Percentiles rank a stretch among this genome's conserved stretches.
Conservation (phyloP, 306 rosid genomes). For the Cicer bijugum region DNA sequence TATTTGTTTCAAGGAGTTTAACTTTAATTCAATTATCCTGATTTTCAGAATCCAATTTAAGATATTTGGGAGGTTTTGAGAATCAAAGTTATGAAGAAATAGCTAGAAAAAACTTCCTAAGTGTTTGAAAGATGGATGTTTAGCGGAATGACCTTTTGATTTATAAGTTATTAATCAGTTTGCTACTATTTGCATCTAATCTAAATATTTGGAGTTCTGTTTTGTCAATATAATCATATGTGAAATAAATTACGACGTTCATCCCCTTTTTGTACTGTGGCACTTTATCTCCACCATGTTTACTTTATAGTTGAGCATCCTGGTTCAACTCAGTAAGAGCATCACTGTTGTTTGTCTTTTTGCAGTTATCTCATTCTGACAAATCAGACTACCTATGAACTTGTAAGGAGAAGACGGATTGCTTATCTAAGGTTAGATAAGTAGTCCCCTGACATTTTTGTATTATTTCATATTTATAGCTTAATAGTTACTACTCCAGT, state of each 20-base stretch:
- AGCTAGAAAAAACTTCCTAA: conserved; percentile 21
- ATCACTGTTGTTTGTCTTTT: conserved; percentile 39
- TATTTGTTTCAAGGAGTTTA: conserved; percentile 11
- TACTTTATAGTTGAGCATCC: conserved; percentile 33
- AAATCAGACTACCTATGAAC: conserved; percentile 93
- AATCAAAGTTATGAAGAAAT: conserved; percentile 22
- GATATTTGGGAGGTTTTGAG: conserved; percentile 17
- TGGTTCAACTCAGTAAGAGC: conserved; percentile 5
- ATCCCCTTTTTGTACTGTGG: conserved; percentile 30
- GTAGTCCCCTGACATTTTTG: conserved; percentile 33
- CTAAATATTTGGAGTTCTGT: conserved; percentile 31
- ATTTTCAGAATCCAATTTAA: conserved; percentile 23
- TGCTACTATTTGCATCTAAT: conserved; percentile 1
- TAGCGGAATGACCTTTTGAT: conserved; percentile 9
- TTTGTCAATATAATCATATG: conserved; percentile 21
- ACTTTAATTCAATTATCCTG: conserved; percentile 16
- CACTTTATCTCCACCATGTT: conserved; percentile 25
- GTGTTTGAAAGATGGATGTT: conserved; percentile 13
- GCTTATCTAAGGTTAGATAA: conserved; percentile 77
- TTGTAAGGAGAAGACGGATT: conserved; percentile 94
- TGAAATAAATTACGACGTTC: conserved; percentile 15
- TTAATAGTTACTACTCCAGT: no score
- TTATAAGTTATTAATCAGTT: conserved; percentile 31
- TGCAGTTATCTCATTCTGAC: conserved; percentile 91
- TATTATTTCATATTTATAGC: conserved; percentile 24